Base-by-base conservation (phyloP, 768 basidiomycete species). In the Auricularia auricula-judae region DNA sequence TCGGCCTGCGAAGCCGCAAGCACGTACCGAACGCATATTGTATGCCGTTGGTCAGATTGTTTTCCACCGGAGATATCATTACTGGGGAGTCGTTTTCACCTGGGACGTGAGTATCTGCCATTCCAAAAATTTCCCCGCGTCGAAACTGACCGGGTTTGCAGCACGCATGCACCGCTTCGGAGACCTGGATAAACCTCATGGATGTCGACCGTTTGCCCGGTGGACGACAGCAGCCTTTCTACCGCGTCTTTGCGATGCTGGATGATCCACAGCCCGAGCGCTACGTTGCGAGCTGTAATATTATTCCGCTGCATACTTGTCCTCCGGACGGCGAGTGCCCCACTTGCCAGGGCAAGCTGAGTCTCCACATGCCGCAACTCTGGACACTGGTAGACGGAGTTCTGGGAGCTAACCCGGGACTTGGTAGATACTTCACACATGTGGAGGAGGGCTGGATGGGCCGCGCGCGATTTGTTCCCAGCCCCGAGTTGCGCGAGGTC, bases 221-320 rank as follows among this genome's bases (percentile, higher is more conserved):
- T 23, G 81, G 82, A 21, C 71, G 76, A 29, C 66, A 78, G 54
- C 83, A 84, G 64, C 81, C 83, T 1, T 84, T 83, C 66, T 84
- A 84, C 66, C 71, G 73, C 36, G 69, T 76, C 42, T 65, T 78
- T 51, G 69, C 74, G 21, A 68, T 59, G 56, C 23, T 59, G 11
- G 56, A 59, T 8, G 56, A 59, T 18, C 8, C 56, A 4, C 71
- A 36, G 76, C 72, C 58, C 78, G 77, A 12, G 70, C 76, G 1
- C 64, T 70, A 47, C 70, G 75, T 69, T 81, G 80, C 81, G 69
- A 67, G 78, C 68, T 59, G 35, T 61, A 12, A 54, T 39, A 43
- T 35, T 62, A 66, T 36, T 43, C 62, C 58, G 5, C 29, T 23
- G 61, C 69, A 21, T 63, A 8, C 67, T 64, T 51, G 63, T 62